Conservation (phyloP, 805 yeast species). For the baker's yeast (Saccharomyces cerevisiae) region DNA sequence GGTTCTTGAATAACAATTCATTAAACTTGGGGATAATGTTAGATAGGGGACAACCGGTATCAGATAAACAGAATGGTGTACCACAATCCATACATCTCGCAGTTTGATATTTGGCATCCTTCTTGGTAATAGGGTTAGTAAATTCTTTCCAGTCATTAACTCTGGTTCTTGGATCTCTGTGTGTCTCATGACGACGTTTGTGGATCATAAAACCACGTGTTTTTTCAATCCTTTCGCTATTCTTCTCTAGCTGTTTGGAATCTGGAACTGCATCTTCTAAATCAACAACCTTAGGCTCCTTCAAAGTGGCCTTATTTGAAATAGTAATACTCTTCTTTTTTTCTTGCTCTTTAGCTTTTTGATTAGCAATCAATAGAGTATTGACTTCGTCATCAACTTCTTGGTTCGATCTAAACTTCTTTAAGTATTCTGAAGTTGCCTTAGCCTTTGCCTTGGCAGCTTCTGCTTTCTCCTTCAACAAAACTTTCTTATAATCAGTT, state of each 20-base stretch:
- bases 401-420: slow-evolving; percentile 53
- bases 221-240: slow-evolving; percentile 52
- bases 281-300: slow-evolving; percentile 82
- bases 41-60: slow-evolving; percentile 96
- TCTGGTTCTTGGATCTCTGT: slow-evolving; percentile 69
- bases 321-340: slow-evolving; percentile 14
- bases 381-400: slow-evolving; percentile 63
- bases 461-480: slow-evolving; percentile 68
- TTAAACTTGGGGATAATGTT: slow-evolving; percentile 97
- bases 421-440: slow-evolving; percentile 57
- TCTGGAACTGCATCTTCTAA: slow-evolving; percentile 83
- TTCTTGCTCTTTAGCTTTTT: neutral
- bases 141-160: slow-evolving; percentile 89
- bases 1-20: slow-evolving; percentile 87
- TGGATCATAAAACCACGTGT: slow-evolving; percentile 90
- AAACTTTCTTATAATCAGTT: slow-evolving; percentile 78
- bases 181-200: slow-evolving; percentile 78
- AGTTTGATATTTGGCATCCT: slow-evolving; percentile 82
- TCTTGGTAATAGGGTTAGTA: slow-evolving; percentile 69
- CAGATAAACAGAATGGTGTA: slow-evolving; percentile 97
- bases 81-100: slow-evolving; percentile 99
- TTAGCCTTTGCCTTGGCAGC: slow-evolving; percentile 50
- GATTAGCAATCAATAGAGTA: slow-evolving; percentile 38
- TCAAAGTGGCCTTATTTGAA: slow-evolving; percentile 29
- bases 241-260: slow-evolving; percentile 53